Percentiles rank a stretch among this genome's conserved stretches.
These are phyloP conservation scores for Heritiera fomes DNA, from an alignment of 345 rosid genomes.

Conservation along the genomic window DNA sequence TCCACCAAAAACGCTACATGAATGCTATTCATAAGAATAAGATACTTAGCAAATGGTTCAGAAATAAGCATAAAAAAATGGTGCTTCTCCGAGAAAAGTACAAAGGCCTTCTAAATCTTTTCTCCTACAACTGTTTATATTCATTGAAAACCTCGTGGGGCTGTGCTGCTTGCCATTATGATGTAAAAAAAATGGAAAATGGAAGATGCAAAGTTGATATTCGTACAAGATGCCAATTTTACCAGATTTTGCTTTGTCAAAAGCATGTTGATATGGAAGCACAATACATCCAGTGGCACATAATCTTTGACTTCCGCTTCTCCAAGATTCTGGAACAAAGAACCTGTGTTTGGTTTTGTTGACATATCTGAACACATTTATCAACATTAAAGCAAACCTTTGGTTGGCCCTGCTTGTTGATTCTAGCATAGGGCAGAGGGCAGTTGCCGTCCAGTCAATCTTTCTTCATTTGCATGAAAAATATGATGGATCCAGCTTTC, in stretches of 20 bases:
- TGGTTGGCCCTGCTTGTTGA: neutral
- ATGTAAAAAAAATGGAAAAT: neutral
- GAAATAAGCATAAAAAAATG: neutral
- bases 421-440: conserved; percentile 17
- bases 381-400: neutral
- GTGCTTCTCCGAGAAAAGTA: neutral
- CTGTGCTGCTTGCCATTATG: neutral
- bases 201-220: conserved; percentile 5
- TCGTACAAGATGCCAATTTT: neutral
- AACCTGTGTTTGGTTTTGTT: neutral
- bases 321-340: conserved; percentile 12
- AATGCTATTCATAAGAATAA: neutral
- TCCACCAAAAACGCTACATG: neutral
- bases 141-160: neutral
- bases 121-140: neutral
- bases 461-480: neutral
- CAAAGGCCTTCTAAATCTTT: neutral
- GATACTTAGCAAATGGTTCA: neutral
- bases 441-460: conserved; percentile 8
- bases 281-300: neutral
- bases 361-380: neutral
- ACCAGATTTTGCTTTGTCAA: conserved; percentile 7
- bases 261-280: neutral
- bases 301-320: conserved; percentile 4
- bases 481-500: neutral